Evolutionary conservation across 805 yeast genomes (phyloP), one percentile per base, ranked within the genome.

Genomic region (Wickerhamiella azyma): DNA sequence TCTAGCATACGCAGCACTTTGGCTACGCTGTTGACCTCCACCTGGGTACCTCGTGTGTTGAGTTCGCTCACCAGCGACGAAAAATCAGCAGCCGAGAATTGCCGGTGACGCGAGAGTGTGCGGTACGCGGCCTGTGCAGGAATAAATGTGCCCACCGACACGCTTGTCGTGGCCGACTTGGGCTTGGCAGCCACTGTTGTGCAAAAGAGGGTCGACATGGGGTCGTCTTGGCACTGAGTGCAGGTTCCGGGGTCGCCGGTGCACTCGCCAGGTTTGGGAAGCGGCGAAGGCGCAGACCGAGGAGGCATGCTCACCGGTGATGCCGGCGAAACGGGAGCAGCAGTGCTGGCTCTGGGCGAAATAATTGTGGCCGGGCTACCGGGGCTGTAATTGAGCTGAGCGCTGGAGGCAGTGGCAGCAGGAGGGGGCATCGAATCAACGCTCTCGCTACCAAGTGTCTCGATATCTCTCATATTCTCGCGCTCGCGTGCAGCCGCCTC

Each of bases 41-140:
- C 94, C 56, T 81, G 85, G 81, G 83, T 82, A 2, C 94, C 95
- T 51, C 81, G 68, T 1, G 94, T 82, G 26, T 81, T 76, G 53
- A 85, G 69, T 54, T 80, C 76, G 11, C 82, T 82, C 4, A 85
- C 86, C 50, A 85, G 66, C 2, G 78, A 74, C 46, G 81, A 75
- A 57, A 85, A 76, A 51, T 84, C 92, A 16, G 80, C 84, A 7
- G 75, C 68, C 48, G 75, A 72, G 64, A 85, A 85, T 53, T 78
- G 76, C 56, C 81, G 80, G 61, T 85, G 95, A 48, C 94, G 69
- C 28, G 88, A 77, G 43, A 88, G 70, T 2, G 94, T 84, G 62
- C 79, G 81, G 64, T 85, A 86, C 0, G 96, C 95, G 56, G 86
- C 94, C 11, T 88, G 77, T 58, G 92, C 81, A 2, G 96, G 94